phyloP scores from a whole-genome alignment of 148 eudicot genomes.

The Dysphania ambrosioides region DNA sequence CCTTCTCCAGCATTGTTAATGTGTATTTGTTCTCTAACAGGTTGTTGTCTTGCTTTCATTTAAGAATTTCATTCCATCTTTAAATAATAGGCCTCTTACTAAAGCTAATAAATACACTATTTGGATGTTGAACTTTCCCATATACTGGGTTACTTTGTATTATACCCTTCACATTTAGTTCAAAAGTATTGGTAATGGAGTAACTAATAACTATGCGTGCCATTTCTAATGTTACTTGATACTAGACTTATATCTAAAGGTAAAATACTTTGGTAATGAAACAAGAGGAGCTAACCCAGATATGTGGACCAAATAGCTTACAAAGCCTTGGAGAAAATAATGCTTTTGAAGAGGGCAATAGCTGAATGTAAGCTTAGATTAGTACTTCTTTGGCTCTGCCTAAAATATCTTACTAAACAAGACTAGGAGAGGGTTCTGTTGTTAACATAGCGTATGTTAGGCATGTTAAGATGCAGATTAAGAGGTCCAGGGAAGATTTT shows the following conservation, averaged over 20 bases:
- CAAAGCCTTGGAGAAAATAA: constrained; percentile 37
- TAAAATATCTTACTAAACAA: constrained; percentile 11
- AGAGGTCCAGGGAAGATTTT: neutral
- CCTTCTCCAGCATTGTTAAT: no score
- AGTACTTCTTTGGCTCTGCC: constrained; percentile 7
- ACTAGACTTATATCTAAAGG: neutral
- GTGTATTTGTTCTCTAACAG: no score
- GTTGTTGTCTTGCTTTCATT: no score
- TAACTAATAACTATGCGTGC: neutral
- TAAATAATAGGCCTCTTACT: no score
- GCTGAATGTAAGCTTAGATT: constrained; percentile 22
- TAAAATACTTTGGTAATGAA: constrained; percentile 15
- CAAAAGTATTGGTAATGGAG: neutral
- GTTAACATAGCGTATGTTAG: constrained; percentile 8
- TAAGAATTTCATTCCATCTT: no score
- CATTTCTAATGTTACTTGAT: neutral
- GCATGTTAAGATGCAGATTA: neutral
- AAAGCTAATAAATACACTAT: neutral
- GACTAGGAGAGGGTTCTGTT: neutral
- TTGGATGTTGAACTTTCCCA: neutral
- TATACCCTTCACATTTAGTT: neutral
- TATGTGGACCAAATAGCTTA: constrained; percentile 49
- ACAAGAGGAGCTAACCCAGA: constrained; percentile 67
- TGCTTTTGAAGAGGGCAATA: constrained; percentile 35
- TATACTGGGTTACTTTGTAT: no score